These are phyloP conservation scores for Steccherinum ochraceum DNA, from an alignment of 768 basidiomycete species.

Conservation along the genomic window DNA sequence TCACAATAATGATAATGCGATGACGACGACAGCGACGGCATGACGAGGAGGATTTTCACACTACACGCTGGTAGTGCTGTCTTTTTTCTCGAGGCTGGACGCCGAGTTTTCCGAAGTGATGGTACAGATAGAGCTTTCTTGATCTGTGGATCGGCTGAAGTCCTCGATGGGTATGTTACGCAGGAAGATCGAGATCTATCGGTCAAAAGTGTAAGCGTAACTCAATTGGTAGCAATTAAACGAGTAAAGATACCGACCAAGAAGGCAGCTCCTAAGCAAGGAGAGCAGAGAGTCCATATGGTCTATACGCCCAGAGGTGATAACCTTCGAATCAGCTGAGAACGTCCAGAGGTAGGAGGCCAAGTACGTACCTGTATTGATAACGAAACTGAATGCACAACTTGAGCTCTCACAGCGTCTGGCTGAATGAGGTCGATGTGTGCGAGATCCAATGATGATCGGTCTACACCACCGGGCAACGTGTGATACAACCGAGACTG, in stretches of 20 bases:
- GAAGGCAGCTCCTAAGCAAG: slow-evolving; percentile 59
- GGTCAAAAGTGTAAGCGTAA: slow-evolving; percentile 4
- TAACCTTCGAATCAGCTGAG: neutral
- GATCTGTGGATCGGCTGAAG: slow-evolving; percentile 4
- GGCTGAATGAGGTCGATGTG: slow-evolving; percentile 42
- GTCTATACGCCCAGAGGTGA: slow-evolving; percentile 33
- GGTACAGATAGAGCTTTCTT: neutral
- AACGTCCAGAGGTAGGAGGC: neutral
- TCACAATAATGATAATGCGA: neutral
- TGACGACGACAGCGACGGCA: neutral
- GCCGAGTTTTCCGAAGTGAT: neutral
- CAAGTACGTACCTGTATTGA: slow-evolving; percentile 50
- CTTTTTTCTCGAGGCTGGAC: neutral
- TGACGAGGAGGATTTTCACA: neutral
- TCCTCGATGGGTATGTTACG: slow-evolving; percentile 15
- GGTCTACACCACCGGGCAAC: slow-evolving; percentile 42
- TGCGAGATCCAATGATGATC: slow-evolving; percentile 48
- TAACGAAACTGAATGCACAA: slow-evolving; percentile 47
- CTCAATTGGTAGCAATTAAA: neutral
- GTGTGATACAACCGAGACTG: slow-evolving; percentile 42
- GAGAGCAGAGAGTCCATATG: slow-evolving; percentile 70
- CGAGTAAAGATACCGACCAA: slow-evolving; percentile 36
- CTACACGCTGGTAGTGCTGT: neutral
- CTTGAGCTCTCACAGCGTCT: slow-evolving; percentile 34
- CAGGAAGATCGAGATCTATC: slow-evolving; percentile 22